Evolutionary conservation across 495 filamentous ascomycete species (phyloP).

Genomic region (Lasiosphaeris hirsuta): DNA sequence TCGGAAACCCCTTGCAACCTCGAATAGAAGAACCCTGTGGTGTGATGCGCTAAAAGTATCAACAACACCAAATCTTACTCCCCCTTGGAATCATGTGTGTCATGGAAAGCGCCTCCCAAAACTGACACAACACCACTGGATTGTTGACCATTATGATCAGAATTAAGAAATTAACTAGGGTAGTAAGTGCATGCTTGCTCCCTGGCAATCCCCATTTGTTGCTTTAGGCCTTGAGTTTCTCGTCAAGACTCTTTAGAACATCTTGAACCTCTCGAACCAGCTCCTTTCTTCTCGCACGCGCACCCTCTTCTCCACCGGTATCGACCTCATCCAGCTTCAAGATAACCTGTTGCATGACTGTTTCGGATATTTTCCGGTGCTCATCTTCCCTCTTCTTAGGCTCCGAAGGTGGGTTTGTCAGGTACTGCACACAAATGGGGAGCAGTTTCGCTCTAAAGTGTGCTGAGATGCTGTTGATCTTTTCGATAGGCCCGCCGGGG

Average conservation of each 20-base stretch:
- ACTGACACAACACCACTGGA: too few species aligned
- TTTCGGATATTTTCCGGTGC: constrained; percentile 78
- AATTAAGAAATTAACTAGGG: too few species aligned
- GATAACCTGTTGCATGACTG: constrained; percentile 75
- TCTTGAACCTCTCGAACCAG: constrained; percentile 73
- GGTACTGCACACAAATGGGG: constrained; percentile 64
- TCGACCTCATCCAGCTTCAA: constrained; percentile 85
- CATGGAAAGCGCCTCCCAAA: too few species aligned
- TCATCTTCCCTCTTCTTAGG: constrained; percentile 68
- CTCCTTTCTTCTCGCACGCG: constrained; percentile 65
- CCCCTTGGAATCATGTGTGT: too few species aligned
- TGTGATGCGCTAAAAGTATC: too few species aligned
- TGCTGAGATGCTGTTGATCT: constrained; percentile 64
- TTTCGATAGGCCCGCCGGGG: constrained; percentile 56
- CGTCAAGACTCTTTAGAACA: constrained; percentile 62
- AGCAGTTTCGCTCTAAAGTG: constrained; percentile 65
- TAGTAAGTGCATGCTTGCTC: too few species aligned
- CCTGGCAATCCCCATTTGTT: too few species aligned
- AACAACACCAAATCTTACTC: too few species aligned
- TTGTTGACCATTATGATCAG: too few species aligned
- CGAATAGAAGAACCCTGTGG: too few species aligned
- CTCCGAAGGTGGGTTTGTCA: constrained; percentile 63
- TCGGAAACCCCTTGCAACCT: too few species aligned
- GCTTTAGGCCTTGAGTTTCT: constrained; percentile 16
- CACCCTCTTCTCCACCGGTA: constrained; percentile 60